A percentile compares a stretch with the other conserved stretches of the same genome.
Evolutionary conservation across 2,329 filamentous ascomycete species (phyloP).

Genomic region (Colletotrichum tropicale): DNA sequence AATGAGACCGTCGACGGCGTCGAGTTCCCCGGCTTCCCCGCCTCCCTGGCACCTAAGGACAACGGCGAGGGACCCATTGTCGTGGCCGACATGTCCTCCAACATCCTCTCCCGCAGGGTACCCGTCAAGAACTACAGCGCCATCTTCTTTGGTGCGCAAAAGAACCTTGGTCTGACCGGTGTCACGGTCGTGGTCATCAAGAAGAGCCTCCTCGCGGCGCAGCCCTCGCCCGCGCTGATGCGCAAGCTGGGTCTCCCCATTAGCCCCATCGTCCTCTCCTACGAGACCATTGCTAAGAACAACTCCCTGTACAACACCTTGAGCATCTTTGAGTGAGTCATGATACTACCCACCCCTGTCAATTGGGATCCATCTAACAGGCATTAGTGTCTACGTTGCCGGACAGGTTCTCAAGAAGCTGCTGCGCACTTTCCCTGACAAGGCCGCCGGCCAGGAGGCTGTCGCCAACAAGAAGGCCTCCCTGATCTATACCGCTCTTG

Average conservation of each 20-base stretch:
- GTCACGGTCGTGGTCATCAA: slow-evolving; percentile 86
- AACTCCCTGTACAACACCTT: slow-evolving; percentile 96
- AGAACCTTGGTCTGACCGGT: slow-evolving; percentile 88
- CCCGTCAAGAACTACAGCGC: slow-evolving; percentile 80
- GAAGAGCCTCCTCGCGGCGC: slow-evolving; percentile 79
- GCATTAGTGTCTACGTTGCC: slow-evolving; percentile 77
- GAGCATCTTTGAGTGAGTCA: slow-evolving; percentile 82
- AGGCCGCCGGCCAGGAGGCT: slow-evolving; percentile 77
- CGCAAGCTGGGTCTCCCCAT: slow-evolving; percentile 78
- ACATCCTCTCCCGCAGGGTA: slow-evolving; percentile 83
- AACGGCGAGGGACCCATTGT: slow-evolving; percentile 75
- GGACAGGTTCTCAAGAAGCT: slow-evolving; percentile 86
- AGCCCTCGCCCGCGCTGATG: slow-evolving; percentile 72
- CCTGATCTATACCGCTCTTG: slow-evolving; percentile 78
- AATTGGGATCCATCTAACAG: not conserved
- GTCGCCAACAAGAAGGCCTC: slow-evolving; percentile 76
- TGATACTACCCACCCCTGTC: not conserved
- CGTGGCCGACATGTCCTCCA: slow-evolving; percentile 92
- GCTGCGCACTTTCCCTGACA: slow-evolving; percentile 67
- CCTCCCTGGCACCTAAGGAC: slow-evolving; percentile 59
- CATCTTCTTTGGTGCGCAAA: slow-evolving; percentile 93
- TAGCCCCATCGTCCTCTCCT: slow-evolving; percentile 80
- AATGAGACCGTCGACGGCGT: slow-evolving; percentile 96
- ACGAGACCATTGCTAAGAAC: slow-evolving; percentile 86
- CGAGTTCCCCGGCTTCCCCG: slow-evolving; percentile 80